Evolutionary conservation across 805 yeast genomes (phyloP), one percentile per base, ranked within the genome.

Genomic region (Candida koratica): DNA sequence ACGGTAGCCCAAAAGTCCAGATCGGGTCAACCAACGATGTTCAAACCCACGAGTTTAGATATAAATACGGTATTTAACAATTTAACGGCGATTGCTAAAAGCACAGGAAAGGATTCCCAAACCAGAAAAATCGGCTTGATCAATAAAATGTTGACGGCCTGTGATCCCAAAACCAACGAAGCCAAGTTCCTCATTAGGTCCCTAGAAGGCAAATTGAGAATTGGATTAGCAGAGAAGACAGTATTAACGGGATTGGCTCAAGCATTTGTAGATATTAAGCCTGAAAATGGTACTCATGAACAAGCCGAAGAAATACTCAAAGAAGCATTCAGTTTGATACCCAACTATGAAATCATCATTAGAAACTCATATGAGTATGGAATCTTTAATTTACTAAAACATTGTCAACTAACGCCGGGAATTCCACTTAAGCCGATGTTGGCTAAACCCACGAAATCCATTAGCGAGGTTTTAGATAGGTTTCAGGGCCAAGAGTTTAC

Each of bases 341-440:
- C 98, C 3, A 89, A 93, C 52, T 89, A 93, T 56, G 95, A 84
- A 47, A 61, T 84, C 4, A 68, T 93, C 11, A 82, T 93, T 34
- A 68, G 71, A 7, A 73, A 77, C 2, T 80, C 87, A 1, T 55
- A 83, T 41, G 64, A 78, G 28, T 53, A 77, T 48, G 97, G 97
- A 0, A 70, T 90, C 2, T 59, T 69, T 47, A 67, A 82, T 24
- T 54, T 93, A 27, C 64, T 73, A 32, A 79, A 81, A 7, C 75
- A 80, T 45, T 80, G 94, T 48, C 78, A 77, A 25, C 64, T 93
- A 43, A 79, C 81, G 7, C 96, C 98, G 0, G 97, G 97, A 1
- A 79, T 93, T 4, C 98, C 98, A 0, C 68, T 93, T 48, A 90
- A 89, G 55, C 98, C 98, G 1, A 93, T 93, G 98, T 75, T 93